These are phyloP conservation scores for Chaetomium fimeti DNA, from an alignment of 495 filamentous ascomycete genomes.

Conservation along the genomic window DNA sequence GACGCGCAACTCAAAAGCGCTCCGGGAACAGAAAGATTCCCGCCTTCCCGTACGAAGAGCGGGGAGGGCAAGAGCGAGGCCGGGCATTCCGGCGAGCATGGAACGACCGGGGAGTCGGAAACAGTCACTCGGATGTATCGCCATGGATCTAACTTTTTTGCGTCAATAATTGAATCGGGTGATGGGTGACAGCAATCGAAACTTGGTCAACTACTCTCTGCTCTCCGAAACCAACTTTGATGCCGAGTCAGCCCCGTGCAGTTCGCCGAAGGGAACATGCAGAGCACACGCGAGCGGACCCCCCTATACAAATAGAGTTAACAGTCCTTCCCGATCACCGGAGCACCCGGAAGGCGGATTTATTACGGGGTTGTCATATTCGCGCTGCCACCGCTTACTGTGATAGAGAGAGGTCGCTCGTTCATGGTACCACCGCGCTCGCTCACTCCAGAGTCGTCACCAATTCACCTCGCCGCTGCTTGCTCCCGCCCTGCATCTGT, in stretches of 20 bases:
- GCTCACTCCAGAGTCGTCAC: background rate
- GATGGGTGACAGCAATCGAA: background rate
- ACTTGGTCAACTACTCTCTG: no score
- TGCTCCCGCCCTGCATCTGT: constrained; percentile 11
- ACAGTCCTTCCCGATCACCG: background rate
- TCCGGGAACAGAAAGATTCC: background rate
- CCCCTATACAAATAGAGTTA: no score
- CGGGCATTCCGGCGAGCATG: background rate
- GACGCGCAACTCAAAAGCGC: constrained; percentile 8
- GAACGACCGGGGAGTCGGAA: no score
- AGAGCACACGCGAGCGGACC: background rate
- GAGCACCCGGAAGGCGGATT: background rate
- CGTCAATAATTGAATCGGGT: background rate
- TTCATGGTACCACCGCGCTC: constrained; percentile 14
- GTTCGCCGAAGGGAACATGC: background rate
- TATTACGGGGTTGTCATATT: background rate
- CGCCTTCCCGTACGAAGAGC: background rate
- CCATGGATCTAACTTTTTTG: background rate
- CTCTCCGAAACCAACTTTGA: background rate
- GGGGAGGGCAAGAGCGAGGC: background rate
- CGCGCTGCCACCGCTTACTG: background rate
- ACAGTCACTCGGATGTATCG: no score
- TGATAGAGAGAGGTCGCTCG: no score
- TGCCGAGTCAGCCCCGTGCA: constrained; percentile 3
- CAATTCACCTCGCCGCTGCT: background rate